Conservation (phyloP, 2,329 filamentous ascomycete species). For the Colletotrichum magnum region DNA sequence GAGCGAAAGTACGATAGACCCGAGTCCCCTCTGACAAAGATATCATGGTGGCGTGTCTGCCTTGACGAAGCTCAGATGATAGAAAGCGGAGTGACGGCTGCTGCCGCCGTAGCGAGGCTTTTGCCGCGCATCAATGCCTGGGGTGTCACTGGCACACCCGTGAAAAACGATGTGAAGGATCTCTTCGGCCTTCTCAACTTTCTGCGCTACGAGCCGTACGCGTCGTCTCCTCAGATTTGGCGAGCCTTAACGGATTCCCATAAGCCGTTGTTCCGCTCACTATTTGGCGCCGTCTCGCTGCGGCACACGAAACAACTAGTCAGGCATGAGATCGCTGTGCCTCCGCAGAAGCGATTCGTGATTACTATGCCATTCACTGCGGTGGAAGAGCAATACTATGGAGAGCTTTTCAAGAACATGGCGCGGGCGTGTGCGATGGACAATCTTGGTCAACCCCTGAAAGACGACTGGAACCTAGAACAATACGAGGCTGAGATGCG, state of each 20-base stretch:
- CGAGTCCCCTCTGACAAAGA: slow-evolving; percentile 82
- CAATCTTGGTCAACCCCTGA: slow-evolving; percentile 72
- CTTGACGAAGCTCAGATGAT: slow-evolving; percentile 92
- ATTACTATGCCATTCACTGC: slow-evolving; percentile 92
- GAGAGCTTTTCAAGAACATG: slow-evolving; percentile 82
- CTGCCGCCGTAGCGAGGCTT: slow-evolving; percentile 82
- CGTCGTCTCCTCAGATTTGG: slow-evolving; percentile 76
- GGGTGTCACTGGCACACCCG: slow-evolving; percentile 92
- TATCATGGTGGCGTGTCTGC: slow-evolving; percentile 90
- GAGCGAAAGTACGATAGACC: slow-evolving; percentile 75
- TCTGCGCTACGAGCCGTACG: slow-evolving; percentile 83
- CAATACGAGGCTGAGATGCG: slow-evolving; percentile 81
- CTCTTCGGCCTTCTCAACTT: slow-evolving; percentile 87
- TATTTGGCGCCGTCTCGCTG: slow-evolving; percentile 82
- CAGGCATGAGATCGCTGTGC: slow-evolving; percentile 82
- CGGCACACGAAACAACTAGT: slow-evolving; percentile 89
- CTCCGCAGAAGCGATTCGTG: slow-evolving; percentile 86
- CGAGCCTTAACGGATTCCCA: slow-evolving; percentile 73
- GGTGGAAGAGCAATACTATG: slow-evolving; percentile 92
- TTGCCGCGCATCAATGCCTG: slow-evolving; percentile 90
- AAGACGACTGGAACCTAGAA: slow-evolving; percentile 75
- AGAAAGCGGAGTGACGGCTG: slow-evolving; percentile 87
- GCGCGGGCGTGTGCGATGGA: slow-evolving; percentile 77
- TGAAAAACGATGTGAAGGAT: slow-evolving; percentile 84
- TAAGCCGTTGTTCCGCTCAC: slow-evolving; percentile 73